Evolutionary conservation across 2,329 filamentous ascomycete genomes (phyloP), one percentile per base, ranked within the genome.

Genomic region (Microdochium trichocladiopsis): DNA sequence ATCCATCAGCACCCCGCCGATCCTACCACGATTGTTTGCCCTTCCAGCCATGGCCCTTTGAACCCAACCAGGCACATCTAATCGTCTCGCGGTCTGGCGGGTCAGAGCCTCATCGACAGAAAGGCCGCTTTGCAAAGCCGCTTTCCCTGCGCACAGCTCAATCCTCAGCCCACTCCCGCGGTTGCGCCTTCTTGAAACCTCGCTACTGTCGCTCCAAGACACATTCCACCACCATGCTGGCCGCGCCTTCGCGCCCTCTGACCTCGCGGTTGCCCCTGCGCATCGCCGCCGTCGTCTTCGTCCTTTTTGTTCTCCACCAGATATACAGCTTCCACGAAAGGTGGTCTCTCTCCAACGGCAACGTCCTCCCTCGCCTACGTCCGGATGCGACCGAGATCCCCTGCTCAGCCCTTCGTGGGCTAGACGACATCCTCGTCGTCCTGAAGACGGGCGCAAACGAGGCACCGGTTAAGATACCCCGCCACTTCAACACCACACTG

Each of bases 401-500:
- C 49, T 71, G 68, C 25, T 66, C 66, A 5, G 56, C 64, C 3
- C 55, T 71, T 3, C 64, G 70, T 10, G 73, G 71, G 12, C 66
- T 76, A 22, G 69, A 78, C 3, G 72, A 83, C 59, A 65, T 83
- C 48, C 75, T 83, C 54, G 72, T 84, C 16, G 67, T 82, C 10
- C 68, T 84, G 55, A 77, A 78, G 56, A 84, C 81, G 1, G 81
- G 80, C 51, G 79, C 80, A 16, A 79, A 78, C 8, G 80, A 84
- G 58, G 72, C 78, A 14, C 64, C 69, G 51, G 71, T 76, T 25
- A 81, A 82, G 60, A 70, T 84, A 2, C 78, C 79, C 1, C 64
- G 73, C 2, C 79, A 83, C 57, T 72, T 82, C 53, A 62, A 70
- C 50, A 79, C 77, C 1, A 79, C 78, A 0, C 69, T 83, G 21